Percentiles rank a stretch among this genome's conserved stretches.
Evolutionary conservation across 495 filamentous ascomycete genomes (phyloP).

Genomic region (Aspergillus ellipticus): DNA sequence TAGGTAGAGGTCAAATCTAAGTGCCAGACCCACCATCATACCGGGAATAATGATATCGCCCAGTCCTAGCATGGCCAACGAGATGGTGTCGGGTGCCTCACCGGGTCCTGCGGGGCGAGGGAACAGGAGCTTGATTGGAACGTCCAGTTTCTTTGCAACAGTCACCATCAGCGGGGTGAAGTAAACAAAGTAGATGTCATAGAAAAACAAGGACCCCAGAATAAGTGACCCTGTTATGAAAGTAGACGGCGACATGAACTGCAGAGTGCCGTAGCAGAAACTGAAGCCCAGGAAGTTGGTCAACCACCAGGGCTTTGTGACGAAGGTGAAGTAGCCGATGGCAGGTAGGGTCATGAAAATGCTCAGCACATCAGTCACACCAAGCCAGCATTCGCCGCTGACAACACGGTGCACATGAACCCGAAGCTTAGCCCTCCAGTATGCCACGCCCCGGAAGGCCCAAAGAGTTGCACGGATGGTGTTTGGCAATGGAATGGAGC

Average conservation of each 20-base stretch:
- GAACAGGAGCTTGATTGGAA: constrained; percentile 91
- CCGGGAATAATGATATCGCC: constrained; percentile 95
- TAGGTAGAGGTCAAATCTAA: constrained; percentile 86
- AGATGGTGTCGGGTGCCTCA: constrained; percentile 33
- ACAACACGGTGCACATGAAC: constrained; percentile 42
- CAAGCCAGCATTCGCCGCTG: constrained; percentile 43
- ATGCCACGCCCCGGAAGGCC: constrained; percentile 41
- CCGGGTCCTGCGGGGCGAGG: constrained; percentile 54
- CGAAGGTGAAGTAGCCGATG: constrained; percentile 65
- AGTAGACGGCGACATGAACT: constrained; percentile 85
- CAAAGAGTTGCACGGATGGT: constrained; percentile 38
- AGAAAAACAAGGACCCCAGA: constrained; percentile 77
- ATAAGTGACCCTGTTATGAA: constrained; percentile 80
- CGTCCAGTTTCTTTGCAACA: constrained; percentile 84
- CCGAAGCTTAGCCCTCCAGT: constrained; percentile 46
- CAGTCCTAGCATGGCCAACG: constrained; percentile 82
- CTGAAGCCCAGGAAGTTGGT: constrained; percentile 85
- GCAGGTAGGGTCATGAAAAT: constrained; percentile 53
- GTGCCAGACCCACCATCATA: constrained; percentile 80
- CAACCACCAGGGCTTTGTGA: constrained; percentile 70
- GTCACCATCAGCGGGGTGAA: constrained; percentile 97
- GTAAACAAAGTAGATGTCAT: constrained; percentile 97
- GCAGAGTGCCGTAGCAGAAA: constrained; percentile 77
- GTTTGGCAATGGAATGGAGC: constrained; percentile 38
- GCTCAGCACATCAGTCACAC: constrained; percentile 56